Evolutionary conservation across 768 basidiomycete genomes (phyloP), one percentile per base, ranked within the genome.

Genomic region (Dictyophora rubrovolvata): DNA sequence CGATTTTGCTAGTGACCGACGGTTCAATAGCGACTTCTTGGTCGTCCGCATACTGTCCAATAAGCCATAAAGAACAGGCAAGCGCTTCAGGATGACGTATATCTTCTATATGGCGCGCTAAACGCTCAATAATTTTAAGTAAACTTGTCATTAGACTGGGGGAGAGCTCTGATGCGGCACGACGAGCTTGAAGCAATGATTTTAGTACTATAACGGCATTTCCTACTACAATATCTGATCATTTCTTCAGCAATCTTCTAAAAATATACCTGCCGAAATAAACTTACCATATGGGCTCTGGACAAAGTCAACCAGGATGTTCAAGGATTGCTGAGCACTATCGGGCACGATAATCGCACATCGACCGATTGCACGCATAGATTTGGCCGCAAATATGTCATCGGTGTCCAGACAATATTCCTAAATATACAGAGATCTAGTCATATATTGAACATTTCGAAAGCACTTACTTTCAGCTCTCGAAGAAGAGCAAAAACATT

Each of bases 61-160:
- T 92, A 0, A 97, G 80, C 93, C 95, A 96, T 22, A 92, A 73
- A 1, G 97, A 84, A 64, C 89, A 93, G 0, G 94, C 92, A 33
- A 90, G 75, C 1, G 94, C 93, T 65, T 84, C 80, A 1, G 85
- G 75, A 64, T 93, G 89, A 7, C 75, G 79, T 54, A 97, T 89
- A 54, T 84, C 85, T 52, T 92, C 89, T 50, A 95, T 79, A 34
- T 81, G 79, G 53, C 80, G 77, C 0, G 92, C 90, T 6, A 97
- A 81, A 36, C 83, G 81, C 2, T 84, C 79, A n/a, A 95, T 85
- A 62, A 95, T 87, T 8, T 76, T 73, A 10, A 86, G 68, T 63
- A 59, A 59, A n/a, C 65, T 57, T 10, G 63, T 61, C 52, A 5
- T 67, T 60, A n/a, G 69, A 56, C 9, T 73, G 64, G 28, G 16